A percentile compares a stretch with the other conserved stretches of the same genome.
Evolutionary conservation across 805 yeast genomes (phyloP).

Genomic region (Ogataea pini): DNA sequence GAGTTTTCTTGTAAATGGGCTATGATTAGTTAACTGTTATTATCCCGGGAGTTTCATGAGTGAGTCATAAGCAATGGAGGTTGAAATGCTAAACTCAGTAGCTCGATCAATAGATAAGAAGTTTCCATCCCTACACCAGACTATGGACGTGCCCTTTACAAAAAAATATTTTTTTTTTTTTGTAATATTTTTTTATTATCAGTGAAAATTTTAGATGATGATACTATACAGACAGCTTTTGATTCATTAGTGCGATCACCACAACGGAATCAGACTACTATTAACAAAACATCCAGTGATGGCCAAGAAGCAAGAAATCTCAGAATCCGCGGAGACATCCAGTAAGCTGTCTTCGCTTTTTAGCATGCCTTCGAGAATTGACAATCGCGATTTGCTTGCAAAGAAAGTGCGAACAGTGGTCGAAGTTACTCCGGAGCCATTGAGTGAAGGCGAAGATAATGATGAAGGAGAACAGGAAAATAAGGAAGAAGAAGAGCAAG

Average conservation of each 20-base stretch:
- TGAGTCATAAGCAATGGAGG: too few relatives aligned
- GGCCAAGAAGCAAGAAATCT: background rate
- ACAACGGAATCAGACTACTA: too few relatives aligned
- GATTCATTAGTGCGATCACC: too few relatives aligned
- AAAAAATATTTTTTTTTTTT: constrained; percentile 1
- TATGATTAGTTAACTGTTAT: too few relatives aligned
- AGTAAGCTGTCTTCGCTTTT: constrained; percentile 29
- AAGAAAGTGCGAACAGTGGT: constrained; percentile 28
- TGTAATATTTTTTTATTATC: constrained; percentile 1
- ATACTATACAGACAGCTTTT: background rate
- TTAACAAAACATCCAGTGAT: background rate
- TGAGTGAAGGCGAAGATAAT: constrained; percentile 10
- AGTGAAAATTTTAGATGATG: constrained; percentile 5
- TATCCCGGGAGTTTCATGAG: too few relatives aligned
- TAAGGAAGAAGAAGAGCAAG: constrained; percentile 21
- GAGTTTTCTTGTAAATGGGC: too few relatives aligned
- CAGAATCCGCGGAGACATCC: background rate
- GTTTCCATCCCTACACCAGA: constrained; percentile 6
- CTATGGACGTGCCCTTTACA: background rate
- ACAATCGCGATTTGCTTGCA: constrained; percentile 34
- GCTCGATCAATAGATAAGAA: too few relatives aligned
- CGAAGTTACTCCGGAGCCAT: constrained; percentile 16
- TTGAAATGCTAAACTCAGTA: too few relatives aligned
- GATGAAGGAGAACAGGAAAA: constrained; percentile 25
- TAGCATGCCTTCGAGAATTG: constrained; percentile 46